Conservation (phyloP, 768 basidiomycete species). For the Phlebiopsis flavidoalba region DNA sequence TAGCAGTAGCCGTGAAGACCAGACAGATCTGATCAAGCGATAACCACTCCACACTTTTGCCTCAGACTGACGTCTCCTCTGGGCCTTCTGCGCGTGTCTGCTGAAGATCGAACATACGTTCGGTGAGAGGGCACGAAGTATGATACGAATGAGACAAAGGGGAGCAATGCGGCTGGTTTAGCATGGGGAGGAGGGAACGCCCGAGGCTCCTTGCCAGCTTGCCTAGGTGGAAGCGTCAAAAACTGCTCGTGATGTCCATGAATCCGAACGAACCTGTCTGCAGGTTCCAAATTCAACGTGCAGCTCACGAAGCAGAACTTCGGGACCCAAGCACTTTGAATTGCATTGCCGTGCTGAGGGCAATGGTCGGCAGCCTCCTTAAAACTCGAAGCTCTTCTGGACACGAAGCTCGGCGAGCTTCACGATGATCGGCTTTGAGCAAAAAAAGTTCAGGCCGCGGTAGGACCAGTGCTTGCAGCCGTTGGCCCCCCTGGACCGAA, state of each 20-base stretch:
- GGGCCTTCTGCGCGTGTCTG: conserved; percentile 70
- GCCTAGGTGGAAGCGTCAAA: conserved; percentile 31
- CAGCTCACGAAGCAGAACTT: conserved; percentile 63
- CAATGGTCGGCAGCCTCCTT: conserved; percentile 82
- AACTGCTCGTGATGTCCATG: neutral
- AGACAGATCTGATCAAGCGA: conserved; percentile 89
- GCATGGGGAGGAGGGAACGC: conserved; percentile 89
- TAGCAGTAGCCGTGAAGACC: conserved; percentile 90
- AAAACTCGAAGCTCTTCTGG: conserved; percentile 81
- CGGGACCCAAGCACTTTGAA: conserved; percentile 82
- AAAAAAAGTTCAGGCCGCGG: conserved; percentile 71
- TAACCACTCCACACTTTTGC: conserved; percentile 94
- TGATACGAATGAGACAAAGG: conserved; percentile 74
- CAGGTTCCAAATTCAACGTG: conserved; percentile 86
- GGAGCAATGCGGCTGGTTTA: conserved; percentile 76
- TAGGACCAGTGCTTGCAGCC: conserved; percentile 33
- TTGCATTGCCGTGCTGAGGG: conserved; percentile 78
- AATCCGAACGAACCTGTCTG: conserved; percentile 54
- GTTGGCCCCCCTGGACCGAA: conserved; percentile 43
- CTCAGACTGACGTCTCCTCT: conserved; percentile 72
- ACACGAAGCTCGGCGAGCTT: conserved; percentile 70
- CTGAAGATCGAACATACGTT: conserved; percentile 86
- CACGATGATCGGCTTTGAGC: conserved; percentile 58
- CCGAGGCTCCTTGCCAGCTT: conserved; percentile 74
- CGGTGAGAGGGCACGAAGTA: conserved; percentile 94